phyloP scores from a whole-genome alignment of 257 asterid genomes.

The Solanum clarkiae region DNA sequence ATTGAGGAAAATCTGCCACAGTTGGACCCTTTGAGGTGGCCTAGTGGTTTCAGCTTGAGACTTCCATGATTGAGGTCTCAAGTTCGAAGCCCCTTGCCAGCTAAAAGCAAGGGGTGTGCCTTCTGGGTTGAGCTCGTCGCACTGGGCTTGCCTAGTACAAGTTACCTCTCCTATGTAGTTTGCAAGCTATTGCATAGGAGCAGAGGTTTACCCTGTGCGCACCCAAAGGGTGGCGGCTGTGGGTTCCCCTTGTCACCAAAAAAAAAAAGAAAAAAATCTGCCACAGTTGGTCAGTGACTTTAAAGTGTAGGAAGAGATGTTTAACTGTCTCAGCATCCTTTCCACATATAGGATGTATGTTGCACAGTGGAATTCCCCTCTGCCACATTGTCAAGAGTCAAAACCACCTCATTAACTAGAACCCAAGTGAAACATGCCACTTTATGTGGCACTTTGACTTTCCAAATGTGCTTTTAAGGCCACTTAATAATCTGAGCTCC shows the following conservation, averaged over 20 bases:
- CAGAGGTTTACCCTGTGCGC: no score
- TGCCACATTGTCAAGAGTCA: not conserved
- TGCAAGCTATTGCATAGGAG: no score
- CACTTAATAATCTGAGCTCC: not conserved
- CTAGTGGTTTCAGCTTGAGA: no score
- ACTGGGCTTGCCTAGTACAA: no score
- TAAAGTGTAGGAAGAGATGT: not conserved
- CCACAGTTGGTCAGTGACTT: not conserved
- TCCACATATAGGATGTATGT: not conserved
- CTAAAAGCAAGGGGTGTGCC: no score
- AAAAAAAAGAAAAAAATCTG: not conserved
- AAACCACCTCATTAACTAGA: not conserved
- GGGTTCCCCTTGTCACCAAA: no score
- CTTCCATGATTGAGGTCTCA: no score
- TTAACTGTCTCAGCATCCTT: not conserved
- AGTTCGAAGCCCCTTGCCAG: no score
- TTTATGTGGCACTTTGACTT: not conserved
- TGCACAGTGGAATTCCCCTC: not conserved
- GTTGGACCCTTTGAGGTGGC: not conserved
- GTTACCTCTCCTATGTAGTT: no score
- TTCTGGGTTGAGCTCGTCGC: no score
- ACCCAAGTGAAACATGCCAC: not conserved
- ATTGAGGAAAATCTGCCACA: not conserved
- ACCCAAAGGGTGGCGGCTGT: no score
- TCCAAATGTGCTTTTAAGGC: not conserved